A percentile compares a stretch with the other conserved stretches of the same genome.
Conservation (phyloP, 1,284 basidiomycete species). For the Hemileia vastatrix region DNA sequence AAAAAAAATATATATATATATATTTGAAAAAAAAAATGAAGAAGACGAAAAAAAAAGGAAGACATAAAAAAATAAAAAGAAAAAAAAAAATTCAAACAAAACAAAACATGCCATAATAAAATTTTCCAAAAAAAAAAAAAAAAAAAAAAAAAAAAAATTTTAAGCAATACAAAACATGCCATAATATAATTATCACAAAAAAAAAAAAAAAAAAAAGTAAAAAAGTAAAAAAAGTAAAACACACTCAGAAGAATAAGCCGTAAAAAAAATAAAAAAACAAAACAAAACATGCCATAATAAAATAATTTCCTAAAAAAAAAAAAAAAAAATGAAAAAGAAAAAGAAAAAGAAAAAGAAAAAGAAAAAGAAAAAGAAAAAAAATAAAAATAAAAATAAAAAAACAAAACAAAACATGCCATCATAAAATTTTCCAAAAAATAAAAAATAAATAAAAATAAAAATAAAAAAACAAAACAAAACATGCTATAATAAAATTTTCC, state of each 20-base stretch:
- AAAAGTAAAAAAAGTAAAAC: neutral
- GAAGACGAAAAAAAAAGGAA: neutral
- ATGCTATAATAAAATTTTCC: too few species aligned
- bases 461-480: neutral
- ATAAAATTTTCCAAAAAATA: neutral
- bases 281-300: neutral
- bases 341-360: neutral
- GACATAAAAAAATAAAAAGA: neutral
- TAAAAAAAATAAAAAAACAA: neutral
- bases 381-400: neutral
- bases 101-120: neutral
- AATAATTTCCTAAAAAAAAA: neutral
- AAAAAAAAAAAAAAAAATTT: neutral
- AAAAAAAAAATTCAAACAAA: neutral
- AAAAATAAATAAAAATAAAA: neutral
- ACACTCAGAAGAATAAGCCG: neutral
- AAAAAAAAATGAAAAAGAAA: neutral
- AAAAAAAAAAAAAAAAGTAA: neutral
- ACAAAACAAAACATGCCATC: neutral
- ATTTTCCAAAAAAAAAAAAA: neutral
- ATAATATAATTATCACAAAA: too few species aligned
- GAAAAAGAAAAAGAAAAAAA: neutral
- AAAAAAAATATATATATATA: neutral
- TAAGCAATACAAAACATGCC: neutral
- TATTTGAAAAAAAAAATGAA: neutral